These are phyloP conservation scores for Paradendryphiella salina DNA, from an alignment of 2,329 filamentous ascomycete genomes.

Conservation along the genomic window DNA sequence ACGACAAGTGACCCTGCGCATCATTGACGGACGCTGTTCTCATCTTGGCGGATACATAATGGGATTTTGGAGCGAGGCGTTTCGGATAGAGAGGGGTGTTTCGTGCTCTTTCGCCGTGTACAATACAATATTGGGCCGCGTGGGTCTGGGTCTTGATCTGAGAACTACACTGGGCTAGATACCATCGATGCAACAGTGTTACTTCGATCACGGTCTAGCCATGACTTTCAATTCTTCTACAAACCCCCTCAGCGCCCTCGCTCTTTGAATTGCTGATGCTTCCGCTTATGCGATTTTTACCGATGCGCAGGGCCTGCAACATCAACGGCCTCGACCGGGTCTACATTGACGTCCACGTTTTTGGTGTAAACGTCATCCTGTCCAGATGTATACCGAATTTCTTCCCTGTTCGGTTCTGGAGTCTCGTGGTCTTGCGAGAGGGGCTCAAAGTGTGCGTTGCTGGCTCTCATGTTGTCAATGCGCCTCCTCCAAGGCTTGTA, in stretches of 20 bases:
- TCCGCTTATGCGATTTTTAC: neutral
- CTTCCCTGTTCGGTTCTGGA: constrained; percentile 12
- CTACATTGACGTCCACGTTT: constrained; percentile 16
- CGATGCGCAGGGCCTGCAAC: constrained; percentile 13
- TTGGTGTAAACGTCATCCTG: constrained; percentile 9
- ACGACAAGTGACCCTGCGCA: neutral
- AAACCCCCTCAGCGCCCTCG: neutral
- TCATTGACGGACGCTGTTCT: neutral
- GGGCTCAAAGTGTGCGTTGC: constrained; percentile 36
- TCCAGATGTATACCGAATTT: neutral
- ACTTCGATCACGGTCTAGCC: neutral
- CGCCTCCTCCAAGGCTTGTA: constrained; percentile 79
- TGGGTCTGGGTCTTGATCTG: too few species aligned
- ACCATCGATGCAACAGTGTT: neutral
- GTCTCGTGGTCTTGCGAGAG: constrained; percentile 20
- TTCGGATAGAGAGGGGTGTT: neutral
- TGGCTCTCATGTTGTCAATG: constrained; percentile 51
- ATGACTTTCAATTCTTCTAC: neutral
- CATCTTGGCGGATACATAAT: neutral
- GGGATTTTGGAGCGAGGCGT: neutral
- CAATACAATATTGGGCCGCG: neutral
- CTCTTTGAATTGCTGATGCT: neutral
- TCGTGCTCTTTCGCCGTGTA: neutral
- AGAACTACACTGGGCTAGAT: neutral
- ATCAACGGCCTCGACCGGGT: constrained; percentile 23